Evolutionary conservation across 83 land plant genomes (phyloP).

Genomic region (Picea abies): DNA sequence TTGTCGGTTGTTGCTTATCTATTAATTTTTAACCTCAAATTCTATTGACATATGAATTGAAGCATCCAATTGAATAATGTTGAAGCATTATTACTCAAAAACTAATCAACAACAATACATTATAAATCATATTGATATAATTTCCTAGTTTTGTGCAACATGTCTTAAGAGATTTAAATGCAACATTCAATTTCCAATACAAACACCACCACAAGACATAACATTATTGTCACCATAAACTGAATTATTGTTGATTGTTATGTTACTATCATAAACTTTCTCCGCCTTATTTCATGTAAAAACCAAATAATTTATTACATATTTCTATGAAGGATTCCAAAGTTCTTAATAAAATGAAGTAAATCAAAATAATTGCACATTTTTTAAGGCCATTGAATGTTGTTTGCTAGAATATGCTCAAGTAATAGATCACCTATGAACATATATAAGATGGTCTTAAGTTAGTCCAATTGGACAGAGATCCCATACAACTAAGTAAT

Average conservation of each 20-base stretch:
- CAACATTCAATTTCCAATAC: constrained; percentile 57
- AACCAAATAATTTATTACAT: not conserved
- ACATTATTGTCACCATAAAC: constrained; percentile 95
- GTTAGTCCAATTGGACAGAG: constrained; percentile 84
- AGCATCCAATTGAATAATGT: not conserved
- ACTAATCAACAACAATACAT: too few species aligned
- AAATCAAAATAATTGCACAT: not conserved
- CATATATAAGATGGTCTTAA: constrained; percentile 8
- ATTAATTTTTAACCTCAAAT: not conserved
- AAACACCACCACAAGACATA: constrained; percentile 84
- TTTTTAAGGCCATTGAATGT: not conserved
- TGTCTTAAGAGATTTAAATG: not conserved
- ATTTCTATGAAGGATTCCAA: not conserved
- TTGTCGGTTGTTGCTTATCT: not conserved
- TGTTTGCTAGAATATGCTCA: not conserved
- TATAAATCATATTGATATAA: not conserved
- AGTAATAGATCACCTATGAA: not conserved
- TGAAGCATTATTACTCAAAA: not conserved
- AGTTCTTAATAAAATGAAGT: not conserved
- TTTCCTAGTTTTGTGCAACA: too few species aligned
- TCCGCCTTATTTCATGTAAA: constrained; percentile 34
- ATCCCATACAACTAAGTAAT: constrained; percentile 87
- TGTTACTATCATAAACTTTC: constrained; percentile 86
- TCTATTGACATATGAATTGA: not conserved
- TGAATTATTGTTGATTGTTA: constrained; percentile 88